Percentiles rank a stretch among this genome's conserved stretches.
Conservation (phyloP, 805 yeast species). For the Nakazawaea peltata region DNA sequence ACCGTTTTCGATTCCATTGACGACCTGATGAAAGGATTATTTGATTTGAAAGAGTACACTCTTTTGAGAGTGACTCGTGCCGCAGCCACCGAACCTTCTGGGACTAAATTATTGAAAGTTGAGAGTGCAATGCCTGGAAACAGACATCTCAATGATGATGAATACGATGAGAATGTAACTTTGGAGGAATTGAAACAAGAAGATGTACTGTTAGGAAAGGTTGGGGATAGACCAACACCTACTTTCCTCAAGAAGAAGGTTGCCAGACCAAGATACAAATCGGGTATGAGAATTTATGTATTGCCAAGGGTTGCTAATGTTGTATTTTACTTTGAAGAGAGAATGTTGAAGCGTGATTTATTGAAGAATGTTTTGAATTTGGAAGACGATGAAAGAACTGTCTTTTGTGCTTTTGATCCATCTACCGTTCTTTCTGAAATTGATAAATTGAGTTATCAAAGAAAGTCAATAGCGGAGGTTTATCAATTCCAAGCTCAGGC, state of each 20-base stretch:
- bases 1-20: constrained; percentile 32
- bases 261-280: constrained; percentile 56
- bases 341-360: constrained; percentile 45
- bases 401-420: constrained; percentile 9
- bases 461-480: background rate
- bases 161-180: constrained; percentile 17
- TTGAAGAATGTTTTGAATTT: constrained; percentile 39
- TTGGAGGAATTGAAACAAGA: constrained; percentile 4
- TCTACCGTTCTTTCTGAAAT: constrained; percentile 13
- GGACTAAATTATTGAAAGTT: constrained; percentile 42
- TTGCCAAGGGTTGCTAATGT: constrained; percentile 33
- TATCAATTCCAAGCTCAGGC: background rate
- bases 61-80: constrained; percentile 46
- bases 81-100: constrained; percentile 42
- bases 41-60: constrained; percentile 33
- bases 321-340: constrained; percentile 38
- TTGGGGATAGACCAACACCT: constrained; percentile 36
- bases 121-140: constrained; percentile 53
- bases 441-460: background rate
- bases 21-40: constrained; percentile 35
- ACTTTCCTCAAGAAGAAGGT: constrained; percentile 46
- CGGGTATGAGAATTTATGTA: constrained; percentile 54
- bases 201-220: constrained; percentile 26
- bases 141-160: constrained; percentile 40
- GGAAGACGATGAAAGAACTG: constrained; percentile 12